These are phyloP conservation scores for Dorcoceras hygrometricum DNA, from an alignment of 257 asterid genomes.

Conservation along the genomic window DNA sequence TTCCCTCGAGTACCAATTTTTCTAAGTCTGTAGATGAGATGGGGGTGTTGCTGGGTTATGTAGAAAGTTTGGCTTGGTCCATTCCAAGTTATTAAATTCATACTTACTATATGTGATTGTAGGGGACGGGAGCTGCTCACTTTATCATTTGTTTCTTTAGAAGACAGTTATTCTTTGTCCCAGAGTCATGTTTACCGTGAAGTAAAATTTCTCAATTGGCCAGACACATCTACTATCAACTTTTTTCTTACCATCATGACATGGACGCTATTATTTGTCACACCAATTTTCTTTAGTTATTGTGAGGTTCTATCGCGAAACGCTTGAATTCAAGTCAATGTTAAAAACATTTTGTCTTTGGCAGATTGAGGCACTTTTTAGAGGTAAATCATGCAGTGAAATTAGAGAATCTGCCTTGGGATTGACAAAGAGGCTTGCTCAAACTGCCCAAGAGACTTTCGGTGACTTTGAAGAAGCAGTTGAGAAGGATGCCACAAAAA, in stretches of 20 bases:
- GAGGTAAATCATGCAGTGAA: slow-evolving; percentile 86
- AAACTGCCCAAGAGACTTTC: slow-evolving; percentile 94
- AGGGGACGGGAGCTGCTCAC: background rate
- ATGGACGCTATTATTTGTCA: slow-evolving; percentile 8
- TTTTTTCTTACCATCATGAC: slow-evolving; percentile 6
- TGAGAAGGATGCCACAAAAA: slow-evolving; percentile 98
- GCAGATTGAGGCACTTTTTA: slow-evolving; percentile 82
- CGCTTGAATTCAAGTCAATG: slow-evolving; percentile 12
- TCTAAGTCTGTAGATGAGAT: background rate
- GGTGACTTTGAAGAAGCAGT: slow-evolving; percentile 99
- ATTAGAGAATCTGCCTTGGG: slow-evolving; percentile 92
- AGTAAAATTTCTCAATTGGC: background rate
- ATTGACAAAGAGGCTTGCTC: slow-evolving; percentile 94
- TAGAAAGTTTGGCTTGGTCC: background rate
- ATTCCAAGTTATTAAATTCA: background rate
- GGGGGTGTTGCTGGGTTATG: background rate
- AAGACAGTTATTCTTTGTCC: too few species aligned
- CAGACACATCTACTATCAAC: slow-evolving; percentile 3
- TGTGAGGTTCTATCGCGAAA: slow-evolving; percentile 15
- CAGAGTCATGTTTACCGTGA: background rate
- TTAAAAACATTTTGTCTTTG: slow-evolving; percentile 22
- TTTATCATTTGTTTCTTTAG: background rate
- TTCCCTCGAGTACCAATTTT: background rate
- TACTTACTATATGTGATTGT: background rate
- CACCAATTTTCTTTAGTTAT: slow-evolving; percentile 17